phyloP scores from a whole-genome alignment of 306 rosid species.

The Urtica urens region DNA sequence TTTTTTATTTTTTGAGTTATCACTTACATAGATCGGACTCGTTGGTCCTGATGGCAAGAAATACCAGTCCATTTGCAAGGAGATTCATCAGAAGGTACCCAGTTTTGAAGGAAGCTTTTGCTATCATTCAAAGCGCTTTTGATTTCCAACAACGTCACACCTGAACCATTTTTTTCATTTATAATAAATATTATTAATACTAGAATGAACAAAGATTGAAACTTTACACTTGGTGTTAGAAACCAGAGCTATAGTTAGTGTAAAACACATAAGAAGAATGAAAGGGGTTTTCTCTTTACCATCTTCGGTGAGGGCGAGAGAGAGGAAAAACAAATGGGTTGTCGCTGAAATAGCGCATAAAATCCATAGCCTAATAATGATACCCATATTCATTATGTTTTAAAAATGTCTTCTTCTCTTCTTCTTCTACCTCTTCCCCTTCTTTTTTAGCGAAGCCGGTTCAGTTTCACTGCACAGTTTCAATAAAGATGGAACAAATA shows the following conservation, averaged over 20 bases:
- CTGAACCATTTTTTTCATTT: conserved; percentile 15
- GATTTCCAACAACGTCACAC: conserved; percentile 69
- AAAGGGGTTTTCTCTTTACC: conserved; percentile 35
- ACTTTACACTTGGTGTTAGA: conserved; percentile 1
- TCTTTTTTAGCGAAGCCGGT: conserved; percentile 4
- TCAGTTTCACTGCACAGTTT: neutral
- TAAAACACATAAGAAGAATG: neutral
- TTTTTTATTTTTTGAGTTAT: no score
- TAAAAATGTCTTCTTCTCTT: conserved; percentile 2
- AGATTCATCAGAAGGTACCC: conserved; percentile 63
- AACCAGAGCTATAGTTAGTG: neutral
- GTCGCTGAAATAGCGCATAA: conserved; percentile 24
- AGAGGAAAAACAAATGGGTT: conserved; percentile 22
- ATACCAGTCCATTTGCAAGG: conserved; percentile 96
- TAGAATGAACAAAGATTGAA: neutral
- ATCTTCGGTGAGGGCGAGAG: conserved; percentile 63
- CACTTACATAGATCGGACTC: conserved; percentile 72
- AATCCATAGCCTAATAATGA: conserved; percentile 19
- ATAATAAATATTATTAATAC: neutral
- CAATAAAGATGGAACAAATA: neutral
- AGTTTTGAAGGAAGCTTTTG: conserved; percentile 49
- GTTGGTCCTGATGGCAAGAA: conserved; percentile 60
- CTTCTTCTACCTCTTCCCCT: neutral
- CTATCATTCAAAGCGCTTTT: conserved; percentile 64
- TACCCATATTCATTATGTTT: conserved; percentile 31